Evolutionary conservation across 1,284 basidiomycete genomes (phyloP).

Genomic region (Melampsora larici-populina): DNA sequence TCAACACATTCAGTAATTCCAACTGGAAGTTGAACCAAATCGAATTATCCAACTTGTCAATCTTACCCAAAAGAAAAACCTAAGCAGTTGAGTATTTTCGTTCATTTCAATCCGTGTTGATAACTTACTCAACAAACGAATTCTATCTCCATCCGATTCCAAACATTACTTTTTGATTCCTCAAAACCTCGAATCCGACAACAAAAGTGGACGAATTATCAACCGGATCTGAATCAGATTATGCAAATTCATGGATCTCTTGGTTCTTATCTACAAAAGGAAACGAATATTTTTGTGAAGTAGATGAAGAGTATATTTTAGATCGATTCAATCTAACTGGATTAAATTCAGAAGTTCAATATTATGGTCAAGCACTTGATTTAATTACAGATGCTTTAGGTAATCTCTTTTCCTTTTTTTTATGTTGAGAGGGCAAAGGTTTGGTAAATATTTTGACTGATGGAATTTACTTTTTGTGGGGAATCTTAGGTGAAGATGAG

Average conservation of each 20-base stretch:
- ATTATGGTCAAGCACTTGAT: constrained; percentile 89
- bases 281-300: constrained; percentile 95
- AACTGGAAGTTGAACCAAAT: too few species aligned
- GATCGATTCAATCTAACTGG: constrained; percentile 98
- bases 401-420: constrained; percentile 51
- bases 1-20: too few species aligned
- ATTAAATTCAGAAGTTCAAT: constrained; percentile 90
- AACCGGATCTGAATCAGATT: constrained; percentile 80
- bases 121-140: too few species aligned
- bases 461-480: neutral
- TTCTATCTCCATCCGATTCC: too few species aligned
- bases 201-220: constrained; percentile 73
- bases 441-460: constrained; percentile 49
- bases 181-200: neutral
- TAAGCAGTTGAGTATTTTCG: too few species aligned
- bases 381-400: constrained; percentile 85
- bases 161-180: neutral
- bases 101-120: too few species aligned
- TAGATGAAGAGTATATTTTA: constrained; percentile 97
- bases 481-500: constrained; percentile 56
- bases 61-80: too few species aligned
- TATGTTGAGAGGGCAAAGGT: neutral
- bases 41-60: too few species aligned
- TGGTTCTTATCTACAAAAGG: constrained; percentile 93
- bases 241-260: constrained; percentile 85